Conservation (phyloP, 2,329 filamentous ascomycete species). For the Thelonectria blattea region DNA sequence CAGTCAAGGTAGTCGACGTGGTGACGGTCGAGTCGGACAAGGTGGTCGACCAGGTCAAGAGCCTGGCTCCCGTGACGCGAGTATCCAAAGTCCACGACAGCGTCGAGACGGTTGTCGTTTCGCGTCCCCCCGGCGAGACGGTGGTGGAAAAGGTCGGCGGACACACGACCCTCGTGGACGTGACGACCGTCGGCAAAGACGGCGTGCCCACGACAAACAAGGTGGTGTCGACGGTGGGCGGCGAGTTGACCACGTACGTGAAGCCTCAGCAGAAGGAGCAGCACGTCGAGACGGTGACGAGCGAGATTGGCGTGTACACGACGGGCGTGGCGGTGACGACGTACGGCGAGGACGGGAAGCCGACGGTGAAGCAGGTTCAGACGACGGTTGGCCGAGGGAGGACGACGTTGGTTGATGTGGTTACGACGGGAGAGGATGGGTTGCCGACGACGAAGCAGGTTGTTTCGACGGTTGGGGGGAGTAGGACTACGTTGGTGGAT, state of each 20-base stretch:
- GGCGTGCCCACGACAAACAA: slow-evolving; percentile 24
- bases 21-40: slow-evolving; percentile 29
- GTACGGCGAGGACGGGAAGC: neutral
- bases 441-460: neutral
- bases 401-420: neutral
- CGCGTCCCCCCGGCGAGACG: slow-evolving; percentile 7
- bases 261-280: too few relatives aligned
- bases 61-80: slow-evolving; percentile 29
- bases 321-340: neutral
- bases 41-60: slow-evolving; percentile 33
- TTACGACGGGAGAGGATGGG: neutral
- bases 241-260: neutral
- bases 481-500: slow-evolving; percentile 5
- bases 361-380: neutral
- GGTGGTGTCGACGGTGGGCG: slow-evolving; percentile 21
- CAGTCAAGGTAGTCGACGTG: slow-evolving; percentile 30
- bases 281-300: neutral
- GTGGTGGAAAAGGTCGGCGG: slow-evolving; percentile 3
- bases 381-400: neutral
- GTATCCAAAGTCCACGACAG: slow-evolving; percentile 28
- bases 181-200: slow-evolving; percentile 21
- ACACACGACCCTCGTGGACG: neutral
- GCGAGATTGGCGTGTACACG: neutral
- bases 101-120: slow-evolving; percentile 29
- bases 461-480: neutral